Percentiles rank a stretch among this genome's conserved stretches.
phyloP scores from a whole-genome alignment of 768 basidiomycete genomes.

The Trametes meyenii region DNA sequence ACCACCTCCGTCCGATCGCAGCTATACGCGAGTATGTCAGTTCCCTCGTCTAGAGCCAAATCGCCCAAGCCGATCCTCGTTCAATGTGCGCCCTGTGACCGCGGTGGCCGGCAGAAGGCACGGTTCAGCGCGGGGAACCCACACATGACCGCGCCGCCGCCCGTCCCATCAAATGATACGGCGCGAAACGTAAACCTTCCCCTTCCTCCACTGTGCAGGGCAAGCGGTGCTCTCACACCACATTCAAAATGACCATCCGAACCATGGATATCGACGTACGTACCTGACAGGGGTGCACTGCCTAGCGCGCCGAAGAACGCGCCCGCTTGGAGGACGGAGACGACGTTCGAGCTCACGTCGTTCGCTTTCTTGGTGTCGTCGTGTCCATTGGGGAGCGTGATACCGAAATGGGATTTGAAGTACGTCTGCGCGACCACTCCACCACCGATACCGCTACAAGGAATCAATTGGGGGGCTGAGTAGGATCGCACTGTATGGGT shows the following conservation, averaged over 20 bases:
- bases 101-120: too few relatives aligned
- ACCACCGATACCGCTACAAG: conserved; percentile 58
- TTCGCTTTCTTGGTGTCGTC: conserved; percentile 45
- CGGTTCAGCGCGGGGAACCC: too few relatives aligned
- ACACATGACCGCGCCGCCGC: too few relatives aligned
- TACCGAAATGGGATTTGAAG: conserved; percentile 66
- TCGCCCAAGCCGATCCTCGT: neutral
- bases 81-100: neutral
- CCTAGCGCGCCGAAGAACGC: conserved; percentile 87
- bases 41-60: neutral
- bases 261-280: conserved; percentile 23
- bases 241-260: too few relatives aligned
- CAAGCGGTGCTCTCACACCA: too few relatives aligned
- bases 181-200: too few relatives aligned
- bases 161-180: too few relatives aligned
- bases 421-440: conserved; percentile 67
- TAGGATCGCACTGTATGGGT: neutral
- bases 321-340: conserved; percentile 87
- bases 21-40: conserved; percentile 39
- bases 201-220: too few relatives aligned
- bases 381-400: conserved; percentile 48
- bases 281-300: conserved; percentile 71
- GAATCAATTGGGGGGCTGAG: neutral
- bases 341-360: conserved; percentile 77
- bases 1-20: conserved; percentile 64